These are phyloP conservation scores for Pestalotiopsis sp. DNA, from an alignment of 2,329 filamentous ascomycete species.

Conservation along the genomic window DNA sequence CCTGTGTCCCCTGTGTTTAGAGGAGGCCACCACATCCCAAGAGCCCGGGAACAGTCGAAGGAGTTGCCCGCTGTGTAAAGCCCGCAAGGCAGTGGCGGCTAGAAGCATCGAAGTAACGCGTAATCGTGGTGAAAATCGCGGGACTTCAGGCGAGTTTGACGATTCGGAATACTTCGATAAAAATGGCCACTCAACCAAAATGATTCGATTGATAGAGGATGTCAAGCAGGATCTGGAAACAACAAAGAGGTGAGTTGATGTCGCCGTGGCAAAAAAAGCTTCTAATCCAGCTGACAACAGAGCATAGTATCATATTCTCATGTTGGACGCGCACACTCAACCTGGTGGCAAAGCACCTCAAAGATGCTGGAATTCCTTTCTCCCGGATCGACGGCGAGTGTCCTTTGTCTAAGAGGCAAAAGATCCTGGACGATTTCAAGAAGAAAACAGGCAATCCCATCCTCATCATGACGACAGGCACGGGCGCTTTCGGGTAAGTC, in stretches of 20 bases:
- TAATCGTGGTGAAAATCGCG: conserved; percentile 3
- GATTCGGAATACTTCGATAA: conserved; percentile 27
- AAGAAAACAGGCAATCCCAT: conserved; percentile 27
- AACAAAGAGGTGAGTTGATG: conserved; percentile 23
- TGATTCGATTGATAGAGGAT: conserved; percentile 31
- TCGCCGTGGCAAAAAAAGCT: conserved; percentile 12
- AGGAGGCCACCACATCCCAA: conserved; percentile 14
- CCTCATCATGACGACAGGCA: conserved; percentile 54
- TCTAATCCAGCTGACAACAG: conserved; percentile 14
- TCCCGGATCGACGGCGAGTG: conserved; percentile 46
- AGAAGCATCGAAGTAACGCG: neutral
- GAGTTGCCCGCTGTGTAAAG: conserved; percentile 24
- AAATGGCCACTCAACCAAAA: conserved; percentile 32
- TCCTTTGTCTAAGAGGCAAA: conserved; percentile 34
- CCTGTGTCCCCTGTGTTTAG: conserved; percentile 31
- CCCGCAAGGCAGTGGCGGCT: neutral
- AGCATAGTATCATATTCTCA: conserved; percentile 43
- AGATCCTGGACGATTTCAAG: conserved; percentile 38
- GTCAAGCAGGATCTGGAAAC: conserved; percentile 23
- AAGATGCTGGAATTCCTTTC: conserved; percentile 25
- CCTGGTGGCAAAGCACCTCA: conserved; percentile 33
- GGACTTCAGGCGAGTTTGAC: conserved; percentile 1
- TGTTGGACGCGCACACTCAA: conserved; percentile 45
- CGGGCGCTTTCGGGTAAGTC: conserved; percentile 48
- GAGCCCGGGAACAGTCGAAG: neutral